Evolutionary conservation across 768 basidiomycete species (phyloP).

Genomic region (Termitomyces sp.): DNA sequence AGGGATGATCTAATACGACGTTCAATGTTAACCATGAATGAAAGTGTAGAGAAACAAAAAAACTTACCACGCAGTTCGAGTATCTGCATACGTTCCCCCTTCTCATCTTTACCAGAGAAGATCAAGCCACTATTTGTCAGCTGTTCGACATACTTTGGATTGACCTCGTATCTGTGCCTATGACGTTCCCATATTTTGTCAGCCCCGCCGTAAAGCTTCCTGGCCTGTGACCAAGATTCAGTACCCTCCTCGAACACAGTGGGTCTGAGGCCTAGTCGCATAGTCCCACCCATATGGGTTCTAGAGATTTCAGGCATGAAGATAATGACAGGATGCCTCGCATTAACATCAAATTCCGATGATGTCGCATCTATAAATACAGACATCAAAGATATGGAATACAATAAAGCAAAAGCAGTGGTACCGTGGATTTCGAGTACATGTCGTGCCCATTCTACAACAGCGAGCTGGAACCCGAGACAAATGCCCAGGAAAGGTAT

Average conservation of each 20-base stretch:
- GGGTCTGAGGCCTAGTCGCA: conserved; percentile 97
- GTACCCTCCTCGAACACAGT: conserved; percentile 78
- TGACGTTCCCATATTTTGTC: conserved; percentile 93
- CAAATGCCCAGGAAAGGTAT: conserved; percentile 96
- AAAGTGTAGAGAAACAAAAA: background rate
- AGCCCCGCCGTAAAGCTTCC: conserved; percentile 79
- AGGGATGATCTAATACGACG: conserved; percentile 73
- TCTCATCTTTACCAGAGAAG: conserved; percentile 87
- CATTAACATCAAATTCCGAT: conserved; percentile 63
- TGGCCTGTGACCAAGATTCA: conserved; percentile 63
- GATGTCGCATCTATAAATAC: conserved; percentile 68
- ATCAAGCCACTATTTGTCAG: conserved; percentile 59
- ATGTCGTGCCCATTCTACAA: conserved; percentile 90
- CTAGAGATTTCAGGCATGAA: conserved; percentile 99
- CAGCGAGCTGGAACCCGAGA: conserved; percentile 95
- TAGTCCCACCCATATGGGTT: conserved; percentile 99
- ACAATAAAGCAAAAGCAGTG: background rate
- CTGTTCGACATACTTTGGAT: conserved; percentile 75
- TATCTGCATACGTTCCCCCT: conserved; percentile 96
- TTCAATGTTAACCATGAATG: background rate
- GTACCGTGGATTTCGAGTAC: conserved; percentile 66
- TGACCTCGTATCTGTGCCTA: conserved; percentile 93
- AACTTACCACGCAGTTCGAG: conserved; percentile 76
- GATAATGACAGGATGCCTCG: conserved; percentile 71
- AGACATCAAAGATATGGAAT: conserved; percentile 4